Base-by-base conservation (phyloP, 2,329 filamentous ascomycete species). In the Thermothelomyces thermophilus region DNA sequence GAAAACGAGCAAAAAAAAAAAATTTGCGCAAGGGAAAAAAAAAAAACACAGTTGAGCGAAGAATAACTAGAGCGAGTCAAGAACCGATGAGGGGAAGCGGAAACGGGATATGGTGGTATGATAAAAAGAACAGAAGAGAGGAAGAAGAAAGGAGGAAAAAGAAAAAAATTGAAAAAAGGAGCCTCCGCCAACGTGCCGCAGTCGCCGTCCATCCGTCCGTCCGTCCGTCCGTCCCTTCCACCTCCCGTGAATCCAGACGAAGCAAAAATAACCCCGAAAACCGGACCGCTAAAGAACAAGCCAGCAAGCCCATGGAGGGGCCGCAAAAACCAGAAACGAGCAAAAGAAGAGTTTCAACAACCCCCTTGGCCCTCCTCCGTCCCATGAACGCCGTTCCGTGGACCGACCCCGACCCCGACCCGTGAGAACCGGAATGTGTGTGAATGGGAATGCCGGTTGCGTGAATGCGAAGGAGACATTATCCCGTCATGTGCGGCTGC, bases 21-120 rank as follows among this genome's bases (percentile, higher is more conserved):
- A 37, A 19, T 20, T 10, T 8, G 13, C 10, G 13, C 3, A 35
- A 35, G 1, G 22, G 14, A 9, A 14, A 13, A 19, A 37, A 17
- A 39, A 39, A 39, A 39, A 39, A 20, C 19, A 39, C 20, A 39
- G 20, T 11, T 26, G 37, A 41, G 24, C 22, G 22, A 41, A 28
- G 37, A 11, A 26, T n/a, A 41, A 28, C 10, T n/a, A n/a, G 24
- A 41, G 22, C 4, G 4, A 41, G 24, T 26, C 24, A 9, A 26
- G 9, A 26, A 26, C 24, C 9, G 24, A 9, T 5, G 24, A 26
- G 24, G 22, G n/a, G 10, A 41, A 17, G n/a, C 4, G 14, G 24
- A 41, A 26, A 41, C 28, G 37, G n/a, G 22, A 41, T 41, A 41
- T 41, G 37, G 11, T 26, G 37, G 26, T 41, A 41, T 41, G 33